Evolutionary conservation across 169 alveolate species (phyloP).

Genomic region (Plasmodium yoelii): DNA sequence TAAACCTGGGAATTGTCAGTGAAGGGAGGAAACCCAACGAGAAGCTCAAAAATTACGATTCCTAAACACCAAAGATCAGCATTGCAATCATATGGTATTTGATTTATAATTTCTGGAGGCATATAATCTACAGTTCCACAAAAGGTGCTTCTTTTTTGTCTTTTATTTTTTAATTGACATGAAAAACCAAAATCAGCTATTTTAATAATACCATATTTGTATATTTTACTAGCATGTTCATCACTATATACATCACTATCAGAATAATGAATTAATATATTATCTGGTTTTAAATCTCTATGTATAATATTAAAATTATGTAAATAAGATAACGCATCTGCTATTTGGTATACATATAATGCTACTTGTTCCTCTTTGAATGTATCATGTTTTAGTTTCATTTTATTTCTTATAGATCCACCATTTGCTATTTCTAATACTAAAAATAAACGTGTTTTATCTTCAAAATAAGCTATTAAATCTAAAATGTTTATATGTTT

Average conservation of each 20-base stretch:
- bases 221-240: background rate
- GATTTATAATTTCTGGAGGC: slow-evolving; percentile 94
- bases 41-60: slow-evolving; percentile 92
- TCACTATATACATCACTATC: background rate
- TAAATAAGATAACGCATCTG: slow-evolving; percentile 86
- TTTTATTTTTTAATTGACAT: slow-evolving; percentile 87
- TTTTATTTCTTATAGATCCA: slow-evolving; percentile 89
- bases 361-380: slow-evolving; percentile 89
- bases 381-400: slow-evolving; percentile 79
- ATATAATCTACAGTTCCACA: slow-evolving; percentile 96
- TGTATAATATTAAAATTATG: slow-evolving; percentile 86
- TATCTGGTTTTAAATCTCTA: slow-evolving; percentile 90
- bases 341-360: slow-evolving; percentile 85
- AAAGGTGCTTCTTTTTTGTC: slow-evolving; percentile 91
- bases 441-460: slow-evolving; percentile 90
- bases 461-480: slow-evolving; percentile 93
- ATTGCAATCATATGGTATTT: slow-evolving; percentile 88
- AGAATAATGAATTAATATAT: slow-evolving; percentile 82
- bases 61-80: slow-evolving; percentile 96
- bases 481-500: slow-evolving; percentile 90
- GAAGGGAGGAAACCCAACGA: slow-evolving; percentile 94
- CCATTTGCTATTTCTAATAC: slow-evolving; percentile 93
- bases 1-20: slow-evolving; percentile 75
- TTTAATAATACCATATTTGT: slow-evolving; percentile 89
- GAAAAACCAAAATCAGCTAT: slow-evolving; percentile 96